phyloP scores from a whole-genome alignment of 2,329 filamentous ascomycete genomes.

The Diaporthe vaccinii region DNA sequence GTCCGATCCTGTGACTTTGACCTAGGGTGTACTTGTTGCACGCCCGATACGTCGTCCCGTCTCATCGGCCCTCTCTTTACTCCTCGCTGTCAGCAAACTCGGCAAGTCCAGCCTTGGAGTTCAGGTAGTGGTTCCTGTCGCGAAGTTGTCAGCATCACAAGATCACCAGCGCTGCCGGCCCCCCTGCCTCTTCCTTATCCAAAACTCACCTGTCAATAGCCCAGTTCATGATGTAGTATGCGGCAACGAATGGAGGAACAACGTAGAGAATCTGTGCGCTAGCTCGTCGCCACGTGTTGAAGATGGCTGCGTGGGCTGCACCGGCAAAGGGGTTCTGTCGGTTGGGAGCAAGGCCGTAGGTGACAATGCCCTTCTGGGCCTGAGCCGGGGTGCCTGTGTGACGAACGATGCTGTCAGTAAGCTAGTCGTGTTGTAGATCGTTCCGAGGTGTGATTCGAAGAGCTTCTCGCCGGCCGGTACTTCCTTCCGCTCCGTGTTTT shows the following conservation, averaged over 20 bases:
- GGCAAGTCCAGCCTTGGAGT: conserved; percentile 81
- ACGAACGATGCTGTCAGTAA: conserved; percentile 18
- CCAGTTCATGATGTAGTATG: conserved; percentile 91
- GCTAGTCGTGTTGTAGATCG: conserved; percentile 53
- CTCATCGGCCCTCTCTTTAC: conserved; percentile 48
- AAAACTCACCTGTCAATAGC: conserved; percentile 84
- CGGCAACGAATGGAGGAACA: conserved; percentile 81
- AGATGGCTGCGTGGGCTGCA: conserved; percentile 83
- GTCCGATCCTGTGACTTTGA: background rate
- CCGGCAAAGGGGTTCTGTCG: conserved; percentile 90
- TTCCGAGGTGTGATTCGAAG: background rate
- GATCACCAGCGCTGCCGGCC: no score
- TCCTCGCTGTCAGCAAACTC: conserved; percentile 61
- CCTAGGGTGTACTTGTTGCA: background rate
- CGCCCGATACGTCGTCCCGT: background rate
- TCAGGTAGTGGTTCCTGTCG: conserved; percentile 81
- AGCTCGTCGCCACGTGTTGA: conserved; percentile 94
- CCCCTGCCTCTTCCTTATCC: background rate
- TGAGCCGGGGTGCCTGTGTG: conserved; percentile 45
- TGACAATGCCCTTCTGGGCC: conserved; percentile 74
- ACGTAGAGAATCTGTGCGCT: conserved; percentile 91
- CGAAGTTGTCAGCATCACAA: conserved; percentile 41
- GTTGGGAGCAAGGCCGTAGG: conserved; percentile 87
- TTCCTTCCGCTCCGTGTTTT: background rate
- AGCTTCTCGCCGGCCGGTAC: background rate